Evolutionary conservation across 345 rosid species (phyloP).

Genomic region (Euclidium syriacum): DNA sequence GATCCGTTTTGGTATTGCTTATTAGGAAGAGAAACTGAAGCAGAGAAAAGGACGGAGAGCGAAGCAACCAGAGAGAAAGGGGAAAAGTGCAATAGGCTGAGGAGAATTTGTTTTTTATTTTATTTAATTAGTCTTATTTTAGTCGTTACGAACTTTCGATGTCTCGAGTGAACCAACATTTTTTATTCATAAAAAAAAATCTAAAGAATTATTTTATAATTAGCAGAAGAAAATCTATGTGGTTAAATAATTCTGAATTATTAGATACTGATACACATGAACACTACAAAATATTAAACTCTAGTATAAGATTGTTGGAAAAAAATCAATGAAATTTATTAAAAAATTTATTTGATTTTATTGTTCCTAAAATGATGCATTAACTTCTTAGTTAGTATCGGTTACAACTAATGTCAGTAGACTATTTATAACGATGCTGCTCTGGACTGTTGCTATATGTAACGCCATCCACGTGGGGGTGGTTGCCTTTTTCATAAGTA

Average conservation of each 20-base stretch:
- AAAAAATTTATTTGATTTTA: neutral
- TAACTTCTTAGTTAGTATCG: constrained; percentile 10
- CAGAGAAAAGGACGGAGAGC: constrained; percentile 32
- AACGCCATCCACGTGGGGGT: constrained; percentile 19
- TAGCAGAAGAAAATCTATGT: neutral
- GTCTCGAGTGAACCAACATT: constrained; percentile 15
- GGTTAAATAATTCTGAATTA: neutral
- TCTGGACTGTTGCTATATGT: constrained; percentile 15
- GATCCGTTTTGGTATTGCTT: constrained; percentile 35
- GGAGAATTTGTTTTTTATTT: neutral
- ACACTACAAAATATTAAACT: too few species aligned
- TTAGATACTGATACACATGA: neutral
- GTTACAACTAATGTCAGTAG: constrained; percentile 19
- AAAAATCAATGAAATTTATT: too few species aligned
- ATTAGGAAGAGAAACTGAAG: constrained; percentile 31
- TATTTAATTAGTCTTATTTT: constrained; percentile 6
- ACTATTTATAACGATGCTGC: constrained; percentile 24
- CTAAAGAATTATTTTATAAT: too few species aligned
- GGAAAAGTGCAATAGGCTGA: neutral
- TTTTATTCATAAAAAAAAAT: neutral
- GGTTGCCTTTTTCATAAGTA: neutral
- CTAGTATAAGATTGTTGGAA: too few species aligned
- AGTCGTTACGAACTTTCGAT: constrained; percentile 24
- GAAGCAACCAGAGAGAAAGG: neutral
- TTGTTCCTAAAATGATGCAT: neutral